phyloP scores from a whole-genome alignment of 345 rosid species.

The Salix caprea region DNA sequence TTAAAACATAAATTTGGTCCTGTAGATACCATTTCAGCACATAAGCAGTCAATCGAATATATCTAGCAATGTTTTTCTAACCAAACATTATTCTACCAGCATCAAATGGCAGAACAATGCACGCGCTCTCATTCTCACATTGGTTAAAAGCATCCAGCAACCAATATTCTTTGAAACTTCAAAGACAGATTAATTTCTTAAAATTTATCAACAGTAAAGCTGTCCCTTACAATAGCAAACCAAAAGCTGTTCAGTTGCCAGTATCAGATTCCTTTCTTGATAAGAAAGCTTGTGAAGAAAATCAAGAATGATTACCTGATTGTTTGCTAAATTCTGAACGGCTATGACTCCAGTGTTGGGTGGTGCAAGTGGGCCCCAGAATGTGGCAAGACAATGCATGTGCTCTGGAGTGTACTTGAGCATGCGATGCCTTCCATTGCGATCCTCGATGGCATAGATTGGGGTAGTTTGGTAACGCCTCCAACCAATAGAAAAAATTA shows the following conservation, averaged over 20 bases:
- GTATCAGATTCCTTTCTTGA: background rate
- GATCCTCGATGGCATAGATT: slow-evolving; percentile 78
- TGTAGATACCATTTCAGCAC: background rate
- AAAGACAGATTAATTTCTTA: background rate
- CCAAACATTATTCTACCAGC: background rate
- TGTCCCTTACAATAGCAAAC: background rate
- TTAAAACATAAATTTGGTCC: background rate
- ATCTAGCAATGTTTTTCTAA: too few relatives aligned
- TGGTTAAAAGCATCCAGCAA: background rate
- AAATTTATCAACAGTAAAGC: background rate
- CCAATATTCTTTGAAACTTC: background rate
- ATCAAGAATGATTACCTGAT: slow-evolving; percentile 53
- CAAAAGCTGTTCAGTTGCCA: background rate
- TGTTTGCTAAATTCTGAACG: slow-evolving; percentile 71
- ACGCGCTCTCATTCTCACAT: background rate
- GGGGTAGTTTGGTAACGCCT: slow-evolving; percentile 89
- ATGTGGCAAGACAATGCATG: slow-evolving; percentile 92
- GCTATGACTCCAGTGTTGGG: slow-evolving; percentile 85
- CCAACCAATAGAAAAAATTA: slow-evolving; percentile 92
- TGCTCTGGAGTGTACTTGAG: slow-evolving; percentile 94
- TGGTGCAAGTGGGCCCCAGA: slow-evolving; percentile 98
- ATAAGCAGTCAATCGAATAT: too few relatives aligned
- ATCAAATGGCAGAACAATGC: background rate
- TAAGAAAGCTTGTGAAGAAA: background rate
- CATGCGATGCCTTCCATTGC: slow-evolving; percentile 87